Evolutionary conservation across 1,139 yeast species (phyloP), one percentile per base, ranked within the genome.

Genomic region (Kurtzmaniella natalensis): DNA sequence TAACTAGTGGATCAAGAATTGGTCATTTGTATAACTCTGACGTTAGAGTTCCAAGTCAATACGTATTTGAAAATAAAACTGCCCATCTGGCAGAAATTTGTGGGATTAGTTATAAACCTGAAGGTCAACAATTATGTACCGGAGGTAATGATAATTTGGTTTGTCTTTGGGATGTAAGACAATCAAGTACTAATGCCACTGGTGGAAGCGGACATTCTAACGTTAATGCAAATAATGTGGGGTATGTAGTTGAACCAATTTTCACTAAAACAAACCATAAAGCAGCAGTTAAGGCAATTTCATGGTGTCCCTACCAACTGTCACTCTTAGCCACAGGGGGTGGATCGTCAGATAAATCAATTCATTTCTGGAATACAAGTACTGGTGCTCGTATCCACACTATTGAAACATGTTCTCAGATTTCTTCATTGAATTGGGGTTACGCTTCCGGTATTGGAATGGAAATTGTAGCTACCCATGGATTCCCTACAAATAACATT

Each of bases 121-220:
- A 89, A 54, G 96, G 96, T 2, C 64, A 74, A 41, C 95, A 86
- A 53, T 70, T 89, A 42, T 94, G 94, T 1, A 78, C 89, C 8
- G 98, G 98, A 10, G 96, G 97, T 20, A 92, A 92, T 55, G 98
- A 92, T 55, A 92, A 92, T 55, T 62, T 89, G 16, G 95, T 92
- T 13, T 83, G 88, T 55, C 82, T 92, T 35, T 92, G 98, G 98
- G 98, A 92, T 55, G 84, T 85, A 2, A 75, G 97, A 43, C 72
- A 81, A n/a, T 50, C 68, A 4, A 17, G n/a, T 14, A 14, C 28
- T 14, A 13, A 14, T 5, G 15, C 20, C 9, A 17, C 10, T 17
- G 26, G 26, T 3, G 14, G 7, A 14, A 7, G 11, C n/a, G 25
- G 25, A 5, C 65, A 49, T 26, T 19, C 30, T 39, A 43, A 28